A percentile compares a stretch with the other conserved stretches of the same genome.
Evolutionary conservation across 768 basidiomycete genomes (phyloP).

Genomic region (Porpolomopsis calyptriformis): DNA sequence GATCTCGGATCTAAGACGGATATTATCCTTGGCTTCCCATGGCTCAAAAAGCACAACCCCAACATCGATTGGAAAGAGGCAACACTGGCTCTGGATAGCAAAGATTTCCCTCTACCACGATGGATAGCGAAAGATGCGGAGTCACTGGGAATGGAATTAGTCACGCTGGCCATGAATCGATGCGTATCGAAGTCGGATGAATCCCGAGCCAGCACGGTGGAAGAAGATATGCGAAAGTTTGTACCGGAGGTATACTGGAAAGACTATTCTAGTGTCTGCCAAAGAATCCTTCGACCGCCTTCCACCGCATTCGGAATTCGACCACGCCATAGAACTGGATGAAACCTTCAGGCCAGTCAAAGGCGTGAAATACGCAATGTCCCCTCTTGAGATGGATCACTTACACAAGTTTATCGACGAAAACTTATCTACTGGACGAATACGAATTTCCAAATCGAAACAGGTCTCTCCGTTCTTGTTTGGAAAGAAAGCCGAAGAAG

Average conservation of each 20-base stretch:
- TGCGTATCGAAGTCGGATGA: too few relatives aligned
- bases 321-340: conserved; percentile 10
- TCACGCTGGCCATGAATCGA: too few relatives aligned
- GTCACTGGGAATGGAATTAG: too few relatives aligned
- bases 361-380: conserved; percentile 2
- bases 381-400: conserved; percentile 14
- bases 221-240: background rate
- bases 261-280: background rate
- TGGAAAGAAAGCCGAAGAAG: conserved; percentile 17
- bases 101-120: too few relatives aligned
- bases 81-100: too few relatives aligned
- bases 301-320: conserved; percentile 19
- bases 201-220: background rate
- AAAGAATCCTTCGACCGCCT: conserved; percentile 16
- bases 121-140: too few relatives aligned
- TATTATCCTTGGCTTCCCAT: too few relatives aligned
- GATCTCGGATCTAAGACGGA: too few relatives aligned
- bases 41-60: too few relatives aligned
- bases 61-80: too few relatives aligned
- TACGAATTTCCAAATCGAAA: conserved; percentile 18
- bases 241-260: background rate
- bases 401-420: conserved; percentile 19
- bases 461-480: conserved; percentile 12
- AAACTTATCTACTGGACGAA: conserved; percentile 16
- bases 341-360: conserved; percentile 1